Evolutionary conservation across 352 stramenopile species (phyloP).

Genomic region (Phytophthora palmivora): DNA sequence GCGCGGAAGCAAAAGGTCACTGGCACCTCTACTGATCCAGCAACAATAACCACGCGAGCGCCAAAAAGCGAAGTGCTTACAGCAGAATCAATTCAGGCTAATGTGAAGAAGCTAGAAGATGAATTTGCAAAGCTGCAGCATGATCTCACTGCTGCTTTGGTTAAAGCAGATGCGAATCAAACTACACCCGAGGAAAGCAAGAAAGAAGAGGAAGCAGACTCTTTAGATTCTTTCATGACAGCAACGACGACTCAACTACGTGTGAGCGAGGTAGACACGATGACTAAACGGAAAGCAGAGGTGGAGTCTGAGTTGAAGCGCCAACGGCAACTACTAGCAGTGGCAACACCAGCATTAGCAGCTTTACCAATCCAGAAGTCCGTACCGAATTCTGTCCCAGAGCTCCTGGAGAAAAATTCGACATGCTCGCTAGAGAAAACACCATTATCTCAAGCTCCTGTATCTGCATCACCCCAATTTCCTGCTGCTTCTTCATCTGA

Average conservation of each 20-base stretch:
- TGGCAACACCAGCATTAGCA: slow-evolving; percentile 65
- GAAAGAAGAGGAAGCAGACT: slow-evolving; percentile 47
- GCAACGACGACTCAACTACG: slow-evolving; percentile 59
- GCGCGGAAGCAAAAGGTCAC: slow-evolving; percentile 41
- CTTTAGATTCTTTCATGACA: slow-evolving; percentile 77
- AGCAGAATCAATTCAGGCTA: slow-evolving; percentile 55
- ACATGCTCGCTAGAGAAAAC: slow-evolving; percentile 1
- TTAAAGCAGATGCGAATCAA: slow-evolving; percentile 14
- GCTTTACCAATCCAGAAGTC: slow-evolving; percentile 30
- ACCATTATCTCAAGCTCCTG: background rate
- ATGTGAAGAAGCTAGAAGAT: slow-evolving; percentile 49
- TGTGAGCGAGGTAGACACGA: slow-evolving; percentile 35
- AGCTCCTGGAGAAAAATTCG: slow-evolving; percentile 1
- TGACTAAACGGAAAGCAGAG: slow-evolving; percentile 32
- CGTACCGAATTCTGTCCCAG: slow-evolving; percentile 4
- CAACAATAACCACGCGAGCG: background rate
- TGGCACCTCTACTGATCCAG: background rate
- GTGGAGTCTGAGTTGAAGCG: slow-evolving; percentile 51
- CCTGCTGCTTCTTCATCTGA: slow-evolving; percentile 1
- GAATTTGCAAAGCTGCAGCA: slow-evolving; percentile 42
- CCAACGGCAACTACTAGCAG: slow-evolving; percentile 53
- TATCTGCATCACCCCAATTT: too few species aligned
- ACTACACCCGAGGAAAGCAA: slow-evolving; percentile 23
- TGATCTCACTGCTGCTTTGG: slow-evolving; percentile 27
- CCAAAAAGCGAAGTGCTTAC: slow-evolving; percentile 51